Percentiles rank a stretch among this genome's conserved stretches.
These are phyloP conservation scores for Brassica cretica DNA, from an alignment of 345 rosid species.

Conservation along the genomic window DNA sequence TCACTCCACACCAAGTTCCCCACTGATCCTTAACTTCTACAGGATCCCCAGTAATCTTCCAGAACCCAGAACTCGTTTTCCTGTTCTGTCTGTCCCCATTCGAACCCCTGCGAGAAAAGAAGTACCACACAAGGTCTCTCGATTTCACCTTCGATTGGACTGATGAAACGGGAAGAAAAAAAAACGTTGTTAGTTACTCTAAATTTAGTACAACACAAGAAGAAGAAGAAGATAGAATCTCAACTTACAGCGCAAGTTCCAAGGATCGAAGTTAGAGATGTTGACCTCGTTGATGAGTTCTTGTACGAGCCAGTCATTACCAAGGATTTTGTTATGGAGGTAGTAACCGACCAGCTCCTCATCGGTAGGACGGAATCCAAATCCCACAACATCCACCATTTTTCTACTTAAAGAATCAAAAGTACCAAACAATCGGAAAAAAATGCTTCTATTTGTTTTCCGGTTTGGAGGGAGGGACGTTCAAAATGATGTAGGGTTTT, in stretches of 20 bases:
- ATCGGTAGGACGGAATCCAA: neutral
- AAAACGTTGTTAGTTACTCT: neutral
- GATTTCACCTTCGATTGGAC: conserved; percentile 23
- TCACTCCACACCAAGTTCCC: neutral
- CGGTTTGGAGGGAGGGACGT: too few species aligned
- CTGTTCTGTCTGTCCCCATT: conserved; percentile 35
- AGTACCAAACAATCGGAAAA: too few species aligned
- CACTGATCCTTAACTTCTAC: neutral
- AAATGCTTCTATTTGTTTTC: too few species aligned
- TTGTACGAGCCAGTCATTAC: neutral
- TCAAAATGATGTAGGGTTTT: too few species aligned
- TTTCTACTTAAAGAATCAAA: neutral
- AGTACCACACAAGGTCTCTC: conserved; percentile 41
- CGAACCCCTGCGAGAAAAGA: conserved; percentile 32
- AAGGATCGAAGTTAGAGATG: neutral
- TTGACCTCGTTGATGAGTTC: neutral
- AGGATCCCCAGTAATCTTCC: conserved; percentile 45
- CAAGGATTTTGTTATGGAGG: neutral
- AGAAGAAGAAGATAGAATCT: neutral
- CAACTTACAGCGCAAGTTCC: neutral
- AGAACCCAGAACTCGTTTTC: conserved; percentile 36
- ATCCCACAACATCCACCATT: neutral
- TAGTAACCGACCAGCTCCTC: neutral
- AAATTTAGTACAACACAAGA: neutral
- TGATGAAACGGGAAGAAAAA: conserved; percentile 1